Percentiles rank a stretch among this genome's conserved stretches.
phyloP scores from a whole-genome alignment of 2,329 filamentous ascomycete genomes.

The Curvularia sp. region DNA sequence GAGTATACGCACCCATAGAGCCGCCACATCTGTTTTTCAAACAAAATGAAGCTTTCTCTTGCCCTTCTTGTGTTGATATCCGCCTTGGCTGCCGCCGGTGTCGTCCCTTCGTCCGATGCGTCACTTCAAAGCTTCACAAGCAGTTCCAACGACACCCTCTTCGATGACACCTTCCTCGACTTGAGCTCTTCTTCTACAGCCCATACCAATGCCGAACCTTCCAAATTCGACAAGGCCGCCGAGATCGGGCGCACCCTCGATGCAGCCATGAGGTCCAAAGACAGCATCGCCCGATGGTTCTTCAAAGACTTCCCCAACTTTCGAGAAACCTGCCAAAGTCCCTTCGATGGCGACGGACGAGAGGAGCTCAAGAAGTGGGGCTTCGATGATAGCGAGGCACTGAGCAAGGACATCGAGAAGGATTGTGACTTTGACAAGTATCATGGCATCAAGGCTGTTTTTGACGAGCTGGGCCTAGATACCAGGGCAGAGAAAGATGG shows the following conservation, averaged over 20 bases:
- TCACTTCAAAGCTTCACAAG: background rate
- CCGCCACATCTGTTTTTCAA: too few relatives aligned
- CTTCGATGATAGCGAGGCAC: constrained; percentile 14
- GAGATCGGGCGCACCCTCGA: constrained; percentile 12
- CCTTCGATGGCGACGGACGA: constrained; percentile 14
- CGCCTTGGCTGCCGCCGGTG: background rate
- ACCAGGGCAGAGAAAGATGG: constrained; percentile 15
- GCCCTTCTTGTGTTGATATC: background rate
- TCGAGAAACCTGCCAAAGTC: constrained; percentile 11
- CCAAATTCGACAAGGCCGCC: constrained; percentile 11
- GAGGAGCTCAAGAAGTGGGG: constrained; percentile 20
- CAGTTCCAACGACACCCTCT: background rate
- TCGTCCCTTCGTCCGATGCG: background rate
- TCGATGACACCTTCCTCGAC: background rate
- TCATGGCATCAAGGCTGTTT: constrained; percentile 15
- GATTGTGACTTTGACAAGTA: constrained; percentile 24
- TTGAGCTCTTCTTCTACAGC: background rate
- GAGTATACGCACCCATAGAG: background rate
- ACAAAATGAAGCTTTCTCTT: constrained; percentile 8
- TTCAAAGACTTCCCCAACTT: constrained; percentile 17
- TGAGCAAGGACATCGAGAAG: constrained; percentile 10
- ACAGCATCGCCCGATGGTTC: constrained; percentile 18
- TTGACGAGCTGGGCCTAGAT: constrained; percentile 18
- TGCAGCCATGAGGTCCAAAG: constrained; percentile 17
- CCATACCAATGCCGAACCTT: background rate